Evolutionary conservation across 345 rosid species (phyloP), one percentile per base, ranked within the genome.

Genomic region (Populus alba): DNA sequence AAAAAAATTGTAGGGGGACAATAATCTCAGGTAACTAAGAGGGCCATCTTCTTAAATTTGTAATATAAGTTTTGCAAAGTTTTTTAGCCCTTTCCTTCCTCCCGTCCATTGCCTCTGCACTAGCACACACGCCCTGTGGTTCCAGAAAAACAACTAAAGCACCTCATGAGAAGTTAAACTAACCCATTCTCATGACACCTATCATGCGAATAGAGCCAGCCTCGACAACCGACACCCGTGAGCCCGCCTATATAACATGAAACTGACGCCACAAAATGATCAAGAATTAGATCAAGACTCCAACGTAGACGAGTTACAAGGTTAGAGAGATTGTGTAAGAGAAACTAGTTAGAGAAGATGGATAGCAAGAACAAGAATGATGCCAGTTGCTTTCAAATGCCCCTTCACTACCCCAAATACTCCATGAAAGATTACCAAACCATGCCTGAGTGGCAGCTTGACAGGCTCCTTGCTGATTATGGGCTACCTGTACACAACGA

Each of bases 321-420:
- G 51, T 13, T 13, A 12, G 0, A 45, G 51, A 45, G 51, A 45
- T 45, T 3, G 51, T 45, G 51, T 45, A 45, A 53, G 59, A 53
- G n/a, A 53, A 49, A 49, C 16, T 2, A 17, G 16, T 16, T 13
- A 1, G 16, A 29, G 35, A 27, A 29, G 31, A 25, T 25, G 35
- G 35, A 65, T 0, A 15, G 18, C 20, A 25, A 65, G 68, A 25
- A 65, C 2, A 65, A 15, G 5, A 65, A 65, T 7, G 35, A 25
- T 3, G 68, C 35, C 0, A 13, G 5, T 2, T 33, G 35, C 33
- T 27, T 65, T 11, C 75, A 33, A 25, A 73, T 73, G 18, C 76
- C 76, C 22, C 76, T 73, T 37, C 76, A 73, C 68, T 73, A 73
- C 47, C 76, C 76, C 1, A 57, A 10, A 13, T 59, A 73, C 76